phyloP scores from a whole-genome alignment of 257 asterid genomes.

The Capsicum baccatum region DNA sequence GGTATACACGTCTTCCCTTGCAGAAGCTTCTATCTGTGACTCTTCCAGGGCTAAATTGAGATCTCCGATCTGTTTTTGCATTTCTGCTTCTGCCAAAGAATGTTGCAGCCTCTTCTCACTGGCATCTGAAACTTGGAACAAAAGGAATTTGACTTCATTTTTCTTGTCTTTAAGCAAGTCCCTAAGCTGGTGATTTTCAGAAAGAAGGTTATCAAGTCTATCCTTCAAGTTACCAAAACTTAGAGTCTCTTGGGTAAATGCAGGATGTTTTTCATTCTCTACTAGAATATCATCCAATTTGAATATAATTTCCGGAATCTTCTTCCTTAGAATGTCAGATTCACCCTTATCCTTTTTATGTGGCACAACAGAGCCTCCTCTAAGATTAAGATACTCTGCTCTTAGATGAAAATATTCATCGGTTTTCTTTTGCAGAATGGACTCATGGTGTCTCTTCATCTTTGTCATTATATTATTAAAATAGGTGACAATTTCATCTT shows the following conservation, averaged over 20 bases:
- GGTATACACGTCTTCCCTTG: slow-evolving; percentile 58
- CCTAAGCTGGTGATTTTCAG: slow-evolving; percentile 72
- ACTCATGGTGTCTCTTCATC: slow-evolving; percentile 82
- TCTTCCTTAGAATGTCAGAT: slow-evolving; percentile 63
- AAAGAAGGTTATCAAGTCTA: slow-evolving; percentile 59
- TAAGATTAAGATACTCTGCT: slow-evolving; percentile 61
- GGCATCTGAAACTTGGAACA: slow-evolving; percentile 58
- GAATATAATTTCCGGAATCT: slow-evolving; percentile 60
- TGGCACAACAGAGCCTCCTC: slow-evolving; percentile 52
- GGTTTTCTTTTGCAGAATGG: slow-evolving; percentile 61
- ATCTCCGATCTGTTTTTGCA: slow-evolving; percentile 50
- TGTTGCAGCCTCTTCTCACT: slow-evolving; percentile 52
- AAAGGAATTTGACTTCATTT: slow-evolving; percentile 59
- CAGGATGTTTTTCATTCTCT: slow-evolving; percentile 61
- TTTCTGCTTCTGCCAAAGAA: slow-evolving; percentile 60
- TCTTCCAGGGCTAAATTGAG: slow-evolving; percentile 55
- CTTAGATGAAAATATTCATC: slow-evolving; percentile 68
- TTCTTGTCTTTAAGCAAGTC: slow-evolving; percentile 55
- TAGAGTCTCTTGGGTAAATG: slow-evolving; percentile 43
- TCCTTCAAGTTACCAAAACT: slow-evolving; percentile 53
- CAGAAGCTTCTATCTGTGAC: slow-evolving; percentile 51
- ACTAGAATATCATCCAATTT: slow-evolving; percentile 70
- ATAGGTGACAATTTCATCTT: slow-evolving; percentile 60
- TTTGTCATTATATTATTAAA: slow-evolving; percentile 64
- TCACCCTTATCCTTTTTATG: slow-evolving; percentile 69